Evolutionary conservation across 2,329 filamentous ascomycete species (phyloP).

Genomic region (Aspergillus sp.): DNA sequence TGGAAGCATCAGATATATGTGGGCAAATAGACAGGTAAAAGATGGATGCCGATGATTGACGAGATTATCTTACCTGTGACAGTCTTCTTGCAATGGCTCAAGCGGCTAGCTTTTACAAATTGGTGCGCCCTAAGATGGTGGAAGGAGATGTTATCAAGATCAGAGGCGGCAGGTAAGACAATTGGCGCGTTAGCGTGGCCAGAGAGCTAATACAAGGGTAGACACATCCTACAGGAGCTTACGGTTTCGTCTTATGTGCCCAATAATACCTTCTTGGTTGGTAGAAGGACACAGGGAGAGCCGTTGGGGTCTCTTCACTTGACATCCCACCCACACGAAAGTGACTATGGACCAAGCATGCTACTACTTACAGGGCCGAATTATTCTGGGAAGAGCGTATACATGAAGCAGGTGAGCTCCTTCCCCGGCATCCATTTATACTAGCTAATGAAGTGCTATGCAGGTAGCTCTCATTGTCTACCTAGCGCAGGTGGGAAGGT

Average conservation of each 20-base stretch:
- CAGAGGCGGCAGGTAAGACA: conserved; percentile 65
- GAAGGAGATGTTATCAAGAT: conserved; percentile 71
- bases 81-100: conserved; percentile 77
- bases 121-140: conserved; percentile 70
- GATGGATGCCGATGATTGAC: no score
- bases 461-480: conserved; percentile 81
- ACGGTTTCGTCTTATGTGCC: conserved; percentile 78
- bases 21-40: conserved; percentile 74
- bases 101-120: conserved; percentile 73
- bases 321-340: conserved; percentile 2
- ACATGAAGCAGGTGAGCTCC: conserved; percentile 72
- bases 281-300: conserved; percentile 48
- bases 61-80: not conserved
- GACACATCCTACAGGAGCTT: conserved; percentile 82
- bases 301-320: not conserved
- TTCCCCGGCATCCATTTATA: not conserved
- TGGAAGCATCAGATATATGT: conserved; percentile 72
- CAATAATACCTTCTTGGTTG: conserved; percentile 73
- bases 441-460: conserved; percentile 8
- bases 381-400: conserved; percentile 94
- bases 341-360: conserved; percentile 58
- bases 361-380: conserved; percentile 89
- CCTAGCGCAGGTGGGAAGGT: conserved; percentile 80
- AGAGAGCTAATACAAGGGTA: conserved; percentile 28
- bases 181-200: no score